Base-by-base conservation (phyloP, 2,329 filamentous ascomycete species). In the Hypoxylon sp. region DNA sequence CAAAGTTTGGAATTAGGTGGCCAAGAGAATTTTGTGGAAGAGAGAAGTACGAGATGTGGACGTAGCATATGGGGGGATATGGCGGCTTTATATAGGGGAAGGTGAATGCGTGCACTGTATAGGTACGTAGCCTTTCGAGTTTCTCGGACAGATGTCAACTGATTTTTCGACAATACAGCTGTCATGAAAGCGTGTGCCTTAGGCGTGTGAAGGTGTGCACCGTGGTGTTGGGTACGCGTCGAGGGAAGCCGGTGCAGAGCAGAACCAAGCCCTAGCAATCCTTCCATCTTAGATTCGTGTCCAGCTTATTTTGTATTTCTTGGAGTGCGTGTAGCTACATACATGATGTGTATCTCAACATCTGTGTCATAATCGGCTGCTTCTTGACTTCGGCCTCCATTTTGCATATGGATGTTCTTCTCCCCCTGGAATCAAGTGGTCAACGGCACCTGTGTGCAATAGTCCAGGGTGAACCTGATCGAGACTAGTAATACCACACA, bases 401-500 rank as follows among this genome's bases (percentile, higher is more conserved):
- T 75, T 78, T 1, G 81, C 82, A 70, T 83, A 84, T 1, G 82
- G 81, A 70, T 84, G 82, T 8, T 81, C 79, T 47, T 81, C 77
- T 11, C 74, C 75, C 43, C 71, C 72, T 1, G 82, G 81, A 14
- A 84, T 77, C 45, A 84, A 69, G 61, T 84, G 81, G 65, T 85
- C 83, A 4, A 85, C 78, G 1, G 79, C 81, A n/a, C 79, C 74
- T 0, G 83, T 84, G 61, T 90, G 89, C 23, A 91, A 76, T 74
- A 90, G 79, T 0, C 88, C 87, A 0, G 88, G 87, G 68, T 89
- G 84, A 4, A 88, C 82, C 73, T 90, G 82, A 56, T 85, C 82
- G 8, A 91, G 77, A 65, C 85, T 83, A 0, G 87, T 90, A 32
- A 91, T 81, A 1, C 89, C 89, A 61, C 89, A 85, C 74, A 90